Percentiles rank a stretch among this genome's conserved stretches.
Conservation (phyloP, 139 green algal species). For the Chlamydomonas sphaeroides region DNA sequence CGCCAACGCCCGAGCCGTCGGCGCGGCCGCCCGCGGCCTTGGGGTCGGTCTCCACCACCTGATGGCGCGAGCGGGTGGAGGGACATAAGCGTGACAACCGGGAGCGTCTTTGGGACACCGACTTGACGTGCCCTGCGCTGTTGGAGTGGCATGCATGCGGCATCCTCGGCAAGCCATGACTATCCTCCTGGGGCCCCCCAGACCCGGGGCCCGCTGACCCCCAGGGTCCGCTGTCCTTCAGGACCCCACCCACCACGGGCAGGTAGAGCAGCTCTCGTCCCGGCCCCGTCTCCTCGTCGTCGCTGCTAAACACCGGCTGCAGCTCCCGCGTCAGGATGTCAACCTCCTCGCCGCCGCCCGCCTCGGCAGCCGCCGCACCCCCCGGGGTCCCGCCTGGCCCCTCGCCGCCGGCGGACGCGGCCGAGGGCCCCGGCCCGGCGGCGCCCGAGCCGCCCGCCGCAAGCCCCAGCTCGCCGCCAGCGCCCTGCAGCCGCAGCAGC, state of each 20-base stretch:
- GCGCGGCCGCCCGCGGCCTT: background rate
- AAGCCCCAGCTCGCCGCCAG: constrained; percentile 12
- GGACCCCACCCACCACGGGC: constrained; percentile 13
- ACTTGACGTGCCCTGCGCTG: no score
- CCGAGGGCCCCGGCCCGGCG: no score
- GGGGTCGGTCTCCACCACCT: constrained; percentile 23
- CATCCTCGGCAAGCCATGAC: background rate
- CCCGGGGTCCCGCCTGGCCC: no score
- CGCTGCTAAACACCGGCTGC: background rate
- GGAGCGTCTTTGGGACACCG: no score
- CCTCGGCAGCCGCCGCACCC: background rate
- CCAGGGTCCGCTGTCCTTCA: background rate
- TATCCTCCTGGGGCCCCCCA: background rate
- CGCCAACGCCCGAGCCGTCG: background rate
- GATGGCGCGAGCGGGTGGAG: background rate
- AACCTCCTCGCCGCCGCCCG: background rate
- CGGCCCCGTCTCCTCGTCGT: constrained; percentile 19
- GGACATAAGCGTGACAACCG: background rate
- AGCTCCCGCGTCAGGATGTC: constrained; percentile 4
- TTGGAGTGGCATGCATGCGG: background rate
- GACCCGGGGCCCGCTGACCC: no score
- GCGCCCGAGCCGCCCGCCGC: background rate
- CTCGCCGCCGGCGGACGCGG: no score
- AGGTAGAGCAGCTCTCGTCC: constrained; percentile 29
- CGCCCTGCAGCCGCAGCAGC: background rate